Evolutionary conservation across 2,329 filamentous ascomycete species (phyloP).

Genomic region (Cylindrodendrum hubeiense): DNA sequence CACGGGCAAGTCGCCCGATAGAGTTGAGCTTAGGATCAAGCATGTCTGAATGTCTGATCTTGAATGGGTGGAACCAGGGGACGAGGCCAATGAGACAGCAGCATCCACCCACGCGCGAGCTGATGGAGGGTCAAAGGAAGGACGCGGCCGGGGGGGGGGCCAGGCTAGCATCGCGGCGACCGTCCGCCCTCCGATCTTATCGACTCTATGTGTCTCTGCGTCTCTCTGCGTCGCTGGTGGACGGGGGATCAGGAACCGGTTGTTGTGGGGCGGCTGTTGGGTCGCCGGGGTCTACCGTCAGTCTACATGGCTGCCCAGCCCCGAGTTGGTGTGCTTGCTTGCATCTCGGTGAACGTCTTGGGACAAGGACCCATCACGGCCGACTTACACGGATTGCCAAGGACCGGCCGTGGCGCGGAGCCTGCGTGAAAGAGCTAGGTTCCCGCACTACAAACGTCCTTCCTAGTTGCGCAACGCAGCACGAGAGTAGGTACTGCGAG

Average conservation of each 20-base stretch:
- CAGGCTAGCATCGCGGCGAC: constrained; percentile 17
- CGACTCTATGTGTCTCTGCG: constrained; percentile 26
- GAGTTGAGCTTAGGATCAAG: constrained; percentile 38
- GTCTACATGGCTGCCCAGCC: background rate
- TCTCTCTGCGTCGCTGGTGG: too few relatives aligned
- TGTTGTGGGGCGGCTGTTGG: constrained; percentile 18
- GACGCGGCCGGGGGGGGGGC: constrained; percentile 25
- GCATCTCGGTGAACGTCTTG: constrained; percentile 40
- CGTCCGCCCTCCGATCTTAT: constrained; percentile 30
- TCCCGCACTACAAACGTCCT: background rate
- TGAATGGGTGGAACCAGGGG: constrained; percentile 29
- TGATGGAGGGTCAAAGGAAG: constrained; percentile 19
- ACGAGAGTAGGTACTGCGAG: too few relatives aligned
- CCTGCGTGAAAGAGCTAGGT: constrained; percentile 4
- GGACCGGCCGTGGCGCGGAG: constrained; percentile 33
- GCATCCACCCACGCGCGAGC: constrained; percentile 38
- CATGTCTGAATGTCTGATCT: constrained; percentile 37
- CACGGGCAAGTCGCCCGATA: constrained; percentile 33
- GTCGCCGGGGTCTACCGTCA: background rate
- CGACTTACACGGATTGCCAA: constrained; percentile 35
- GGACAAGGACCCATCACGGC: constrained; percentile 29
- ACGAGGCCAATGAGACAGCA: constrained; percentile 32
- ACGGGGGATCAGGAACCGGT: constrained; percentile 30
- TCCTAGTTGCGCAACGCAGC: too few relatives aligned
- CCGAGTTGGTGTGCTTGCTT: constrained; percentile 15